Evolutionary conservation across 2,329 filamentous ascomycete species (phyloP).

Genomic region (Colletotrichum phormii): DNA sequence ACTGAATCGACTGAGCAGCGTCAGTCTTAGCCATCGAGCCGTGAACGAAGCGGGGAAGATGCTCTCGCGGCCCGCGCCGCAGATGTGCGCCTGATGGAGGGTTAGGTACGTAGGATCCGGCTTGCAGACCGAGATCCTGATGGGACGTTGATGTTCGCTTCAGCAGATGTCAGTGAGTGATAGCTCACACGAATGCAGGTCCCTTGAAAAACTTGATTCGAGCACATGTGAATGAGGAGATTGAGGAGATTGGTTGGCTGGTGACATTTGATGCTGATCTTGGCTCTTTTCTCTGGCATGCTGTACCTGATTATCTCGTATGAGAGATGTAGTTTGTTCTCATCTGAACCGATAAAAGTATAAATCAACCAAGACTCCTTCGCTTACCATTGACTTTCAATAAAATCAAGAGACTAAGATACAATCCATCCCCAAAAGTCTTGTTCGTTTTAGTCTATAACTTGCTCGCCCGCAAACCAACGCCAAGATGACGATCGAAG

Average conservation of each 20-base stretch:
- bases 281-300: not conserved
- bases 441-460: not conserved
- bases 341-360: not conserved
- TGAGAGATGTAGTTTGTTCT: too few relatives aligned
- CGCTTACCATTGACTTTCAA: not conserved
- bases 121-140: not conserved
- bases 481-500: conserved; percentile 18
- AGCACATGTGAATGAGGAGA: not conserved
- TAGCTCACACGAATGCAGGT: too few relatives aligned
- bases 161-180: not conserved
- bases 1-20: too few relatives aligned
- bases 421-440: not conserved
- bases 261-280: not conserved
- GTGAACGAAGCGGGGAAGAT: not conserved
- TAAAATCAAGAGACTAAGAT: not conserved
- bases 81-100: not conserved
- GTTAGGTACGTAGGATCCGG: not conserved
- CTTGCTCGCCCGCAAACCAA: not conserved
- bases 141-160: not conserved
- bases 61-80: not conserved
- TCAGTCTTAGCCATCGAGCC: not conserved
- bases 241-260: not conserved
- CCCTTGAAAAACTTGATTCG: not conserved
- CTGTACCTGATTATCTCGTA: not conserved
- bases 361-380: too few relatives aligned